These are phyloP conservation scores for Solanum gandarillasii DNA, from an alignment of 257 asterid genomes.

Conservation along the genomic window DNA sequence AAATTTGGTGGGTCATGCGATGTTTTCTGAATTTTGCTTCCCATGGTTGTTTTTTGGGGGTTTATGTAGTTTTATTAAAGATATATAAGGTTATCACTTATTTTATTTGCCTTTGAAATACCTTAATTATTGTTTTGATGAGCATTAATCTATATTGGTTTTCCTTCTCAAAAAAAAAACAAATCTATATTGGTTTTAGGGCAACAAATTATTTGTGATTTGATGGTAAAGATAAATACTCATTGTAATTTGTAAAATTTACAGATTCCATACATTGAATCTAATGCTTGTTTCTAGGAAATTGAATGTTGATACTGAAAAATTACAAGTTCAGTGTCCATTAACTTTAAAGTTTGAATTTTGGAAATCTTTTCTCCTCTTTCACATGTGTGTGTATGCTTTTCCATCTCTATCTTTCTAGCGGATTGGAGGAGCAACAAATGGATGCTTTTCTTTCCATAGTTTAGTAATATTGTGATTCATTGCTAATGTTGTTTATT, in stretches of 20 bases:
- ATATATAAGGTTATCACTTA: not conserved
- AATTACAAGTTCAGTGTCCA: not conserved
- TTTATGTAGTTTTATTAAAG: not conserved
- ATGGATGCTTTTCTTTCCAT: not conserved
- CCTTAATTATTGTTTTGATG: not conserved
- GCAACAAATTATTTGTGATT: not conserved
- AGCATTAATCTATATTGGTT: not conserved
- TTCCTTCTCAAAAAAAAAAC: too few relatives aligned
- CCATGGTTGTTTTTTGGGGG: not conserved
- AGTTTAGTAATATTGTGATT: not conserved
- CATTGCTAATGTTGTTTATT: not conserved
- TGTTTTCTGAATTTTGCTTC: not conserved
- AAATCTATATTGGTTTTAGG: not conserved
- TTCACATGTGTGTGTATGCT: not conserved
- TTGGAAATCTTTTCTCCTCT: not conserved
- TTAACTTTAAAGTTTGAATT: not conserved
- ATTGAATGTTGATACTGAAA: not conserved
- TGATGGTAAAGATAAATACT: not conserved
- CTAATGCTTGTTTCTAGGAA: not conserved
- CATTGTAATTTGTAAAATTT: not conserved
- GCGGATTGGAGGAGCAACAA: not conserved
- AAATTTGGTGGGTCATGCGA: not conserved
- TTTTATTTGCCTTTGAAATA: not conserved
- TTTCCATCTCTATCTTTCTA: not conserved
- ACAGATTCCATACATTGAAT: not conserved